phyloP scores from a whole-genome alignment of 371 early-diverging fungal genomes.

The Aphelidium insulamus region DNA sequence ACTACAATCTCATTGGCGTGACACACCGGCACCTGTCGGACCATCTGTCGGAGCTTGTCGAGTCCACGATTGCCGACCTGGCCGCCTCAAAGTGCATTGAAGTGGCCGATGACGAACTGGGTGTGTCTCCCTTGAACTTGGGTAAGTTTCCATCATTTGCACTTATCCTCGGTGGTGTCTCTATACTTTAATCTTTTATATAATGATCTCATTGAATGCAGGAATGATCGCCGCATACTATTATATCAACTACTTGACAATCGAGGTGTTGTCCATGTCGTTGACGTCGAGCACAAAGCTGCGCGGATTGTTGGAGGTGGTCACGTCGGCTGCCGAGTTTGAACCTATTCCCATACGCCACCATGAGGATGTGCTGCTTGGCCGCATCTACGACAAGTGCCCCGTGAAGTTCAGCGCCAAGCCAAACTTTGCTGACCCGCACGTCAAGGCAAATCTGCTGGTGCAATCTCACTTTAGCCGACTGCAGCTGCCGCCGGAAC shows the following conservation, averaged over 20 bases:
- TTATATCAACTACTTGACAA: conserved; percentile 74
- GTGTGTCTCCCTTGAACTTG: conserved; percentile 54
- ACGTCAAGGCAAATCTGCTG: conserved; percentile 69
- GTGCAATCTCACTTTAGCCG: conserved; percentile 88
- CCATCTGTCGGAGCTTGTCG: conserved; percentile 82
- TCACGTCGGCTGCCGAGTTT: conserved; percentile 79
- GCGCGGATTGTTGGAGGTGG: conserved; percentile 70
- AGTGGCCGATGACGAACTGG: conserved; percentile 55
- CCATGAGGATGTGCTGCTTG: conserved; percentile 56
- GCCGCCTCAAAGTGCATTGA: conserved; percentile 67
- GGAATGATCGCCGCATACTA: conserved; percentile 96
- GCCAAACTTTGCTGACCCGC: conserved; percentile 35
- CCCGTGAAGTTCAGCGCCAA: conserved; percentile 40
- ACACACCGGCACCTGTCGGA: conserved; percentile 70
- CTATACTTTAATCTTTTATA: no score
- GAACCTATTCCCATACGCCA: conserved; percentile 76
- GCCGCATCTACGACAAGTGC: conserved; percentile 52
- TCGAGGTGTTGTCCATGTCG: conserved; percentile 76
- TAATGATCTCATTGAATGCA: no score
- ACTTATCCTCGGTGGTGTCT: no score
- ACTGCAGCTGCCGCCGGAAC: conserved; percentile 65
- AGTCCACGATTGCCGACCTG: conserved; percentile 63
- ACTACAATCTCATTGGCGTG: conserved; percentile 72
- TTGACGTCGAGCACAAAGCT: conserved; percentile 64
- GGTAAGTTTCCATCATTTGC: no score